Evolutionary conservation across 129 eudicot species (phyloP), one percentile per base, ranked within the genome.

Genomic region (Flaveria sonorensis): DNA sequence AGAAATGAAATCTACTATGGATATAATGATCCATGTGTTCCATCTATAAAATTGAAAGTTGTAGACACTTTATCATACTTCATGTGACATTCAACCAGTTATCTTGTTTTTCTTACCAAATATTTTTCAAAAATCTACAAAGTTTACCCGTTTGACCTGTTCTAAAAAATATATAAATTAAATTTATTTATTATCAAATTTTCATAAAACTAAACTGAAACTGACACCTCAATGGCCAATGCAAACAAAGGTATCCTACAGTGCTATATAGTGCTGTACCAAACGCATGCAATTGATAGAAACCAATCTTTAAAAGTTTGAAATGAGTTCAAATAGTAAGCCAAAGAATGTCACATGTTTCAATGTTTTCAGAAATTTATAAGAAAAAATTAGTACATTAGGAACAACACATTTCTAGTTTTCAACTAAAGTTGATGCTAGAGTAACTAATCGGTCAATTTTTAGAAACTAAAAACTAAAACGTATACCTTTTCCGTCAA

Each of bases 401-500:
- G 26, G 51, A 59, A 30, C 14, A 79, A 48, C 53, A 48, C 30
- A 26, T 3, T 46, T 79, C 24, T 48, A 21, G 53, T 56, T 56
- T 56, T 39, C 45, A 6, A 55, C 36, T 57, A 69, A 45, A 28
- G 14, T 55, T 23, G 47, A 66, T 66, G 14, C 50, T 50, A 16
- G 32, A 55, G 40, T 36, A 36, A 40, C 1, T 4, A 69, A 42
- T 66, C 7, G 28, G 21, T 51, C 7, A 7, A 36, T 21, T 36
- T 9, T 32, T 10, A 6, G 48, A 39, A 67, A 16, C 73, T 72
- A 80, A 24, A 66, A 57, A 28, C 83, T 24, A 73, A 89, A 91
- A 20, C 98, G 93, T 47, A 76, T 81, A 71, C 97, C 98, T 2
- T 90, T 84, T 52, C 98, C 98, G 83, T 91, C 97, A 81, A 94